Base-by-base conservation (phyloP, 148 eudicot species). In the Chenopodium quinoa region DNA sequence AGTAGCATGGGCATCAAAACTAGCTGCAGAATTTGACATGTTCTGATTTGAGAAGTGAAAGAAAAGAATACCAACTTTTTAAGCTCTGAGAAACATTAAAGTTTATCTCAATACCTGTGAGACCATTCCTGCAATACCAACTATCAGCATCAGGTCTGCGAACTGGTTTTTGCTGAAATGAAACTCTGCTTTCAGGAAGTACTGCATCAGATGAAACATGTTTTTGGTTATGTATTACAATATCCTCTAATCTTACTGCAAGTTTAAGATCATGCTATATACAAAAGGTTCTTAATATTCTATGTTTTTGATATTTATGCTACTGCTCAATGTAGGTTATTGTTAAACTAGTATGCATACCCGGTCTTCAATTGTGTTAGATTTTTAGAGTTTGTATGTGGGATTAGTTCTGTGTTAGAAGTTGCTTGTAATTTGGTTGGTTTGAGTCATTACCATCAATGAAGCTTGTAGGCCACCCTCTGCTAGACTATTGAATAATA, bases 101-200 rank as follows among this genome's bases (percentile, higher is more conserved):
- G 63, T 14, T 22, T 31, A 68, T 56, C 1, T 27, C 27, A 67
- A 66, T 81, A 74, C 97, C 95, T 93, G 97, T 78, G 98, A 95
- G 73, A 89, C 80, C 81, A 84, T 86, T 52, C 94, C 93, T 58
- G 93, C 90, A 71, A 91, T 77, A 29, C 94, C 93, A 17, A 78
- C 63, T 25, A 93, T 91, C 75, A 95, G 85, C 94, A 93, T 88
- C 58, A 95, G 75, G 88, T 93, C 90, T 44, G 97, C 97, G 85
- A 88, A 95, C 75, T 95, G 93, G 83, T 95, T 88, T 87, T 93
- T 95, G 85, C 84, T 86, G 79, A 92, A 95, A 76, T 93, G 96
- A 82, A 91, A 95, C 37, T 85, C 85, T 29, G 97, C 98, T 88
- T 91, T 95, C 68, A 95, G 84, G 87, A 79, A 92, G 84, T 90